Evolutionary conservation across 2,329 filamentous ascomycete species (phyloP).

Genomic region (Dactylonectria estremocensis): DNA sequence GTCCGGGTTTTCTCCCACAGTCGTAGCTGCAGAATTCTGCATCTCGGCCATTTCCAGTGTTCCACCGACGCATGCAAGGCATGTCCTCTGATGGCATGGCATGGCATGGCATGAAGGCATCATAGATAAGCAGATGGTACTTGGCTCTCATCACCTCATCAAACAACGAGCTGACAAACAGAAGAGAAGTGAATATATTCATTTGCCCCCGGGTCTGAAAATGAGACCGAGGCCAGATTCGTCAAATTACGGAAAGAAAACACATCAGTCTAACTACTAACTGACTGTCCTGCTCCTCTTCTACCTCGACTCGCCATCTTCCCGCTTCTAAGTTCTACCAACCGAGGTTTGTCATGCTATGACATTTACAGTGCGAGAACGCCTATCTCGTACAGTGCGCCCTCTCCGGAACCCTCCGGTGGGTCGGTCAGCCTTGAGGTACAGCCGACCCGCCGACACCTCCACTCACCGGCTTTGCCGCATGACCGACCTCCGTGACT

Average conservation of each 20-base stretch:
- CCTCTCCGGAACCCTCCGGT: slow-evolving; percentile 1
- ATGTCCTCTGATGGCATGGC: not conserved
- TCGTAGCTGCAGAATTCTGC: not conserved
- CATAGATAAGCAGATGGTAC: not conserved
- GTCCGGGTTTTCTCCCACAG: slow-evolving; percentile 1
- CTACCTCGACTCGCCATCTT: not conserved
- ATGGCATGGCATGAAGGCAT: too few relatives aligned
- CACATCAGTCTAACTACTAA: not conserved
- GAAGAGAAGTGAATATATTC: not conserved
- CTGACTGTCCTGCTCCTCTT: not conserved
- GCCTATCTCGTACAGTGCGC: not conserved
- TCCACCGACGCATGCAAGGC: not conserved
- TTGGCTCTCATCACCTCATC: slow-evolving; percentile 9
- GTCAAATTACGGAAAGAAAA: not conserved
- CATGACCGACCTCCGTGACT: slow-evolving; percentile 17
- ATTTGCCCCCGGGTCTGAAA: not conserved
- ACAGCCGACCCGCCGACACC: slow-evolving; percentile 20
- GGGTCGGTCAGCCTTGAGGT: not conserved
- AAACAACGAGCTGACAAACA: not conserved
- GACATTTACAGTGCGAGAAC: not conserved
- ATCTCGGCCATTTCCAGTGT: slow-evolving; percentile 1
- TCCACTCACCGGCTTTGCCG: slow-evolving; percentile 21
- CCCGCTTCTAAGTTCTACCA: not conserved
- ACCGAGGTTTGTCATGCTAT: not conserved
- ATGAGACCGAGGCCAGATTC: not conserved